Evolutionary conservation across 2,329 filamentous ascomycete species (phyloP), one percentile per base, ranked within the genome.

Genomic region (Alternaria rosae): DNA sequence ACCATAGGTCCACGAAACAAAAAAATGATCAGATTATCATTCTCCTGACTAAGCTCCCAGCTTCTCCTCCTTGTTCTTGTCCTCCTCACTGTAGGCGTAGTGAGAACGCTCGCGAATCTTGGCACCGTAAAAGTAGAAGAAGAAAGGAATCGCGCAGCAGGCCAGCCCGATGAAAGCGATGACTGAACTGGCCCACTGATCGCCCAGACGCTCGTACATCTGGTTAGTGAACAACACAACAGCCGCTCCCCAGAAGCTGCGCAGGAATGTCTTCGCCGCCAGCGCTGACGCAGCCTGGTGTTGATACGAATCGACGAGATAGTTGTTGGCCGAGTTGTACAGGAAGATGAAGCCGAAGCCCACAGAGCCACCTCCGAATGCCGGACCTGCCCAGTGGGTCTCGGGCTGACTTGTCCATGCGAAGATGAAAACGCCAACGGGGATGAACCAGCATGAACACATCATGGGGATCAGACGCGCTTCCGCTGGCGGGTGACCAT

Each of bases 321-420:
- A 82, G 72, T 83, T 83, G 75, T 82, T 82, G 2, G 78, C 78
- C 3, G 90, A 85, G 82, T 93, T 93, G 83, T 93, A 94, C 23
- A 94, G 83, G 83, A 93, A 93, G 78, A 93, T 92, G 82, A 93
- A 92, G 61, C 91, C 91, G 71, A 93, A 93, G 11, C 91, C 91
- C 55, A 94, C 88, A 12, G 77, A 72, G 55, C 77, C 75, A 11
- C 91, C 91, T 55, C 89, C 91, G 62, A 94, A 84, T 9, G 85
- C 85, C 0, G 92, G 92, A 0, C 91, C 92, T 12, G 88, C 84
- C 91, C 91, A 94, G 67, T 84, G 86, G 1, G 94, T 74, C 0
- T 80, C 67, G 2, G 85, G 75, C 77, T 92, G 93, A 0, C 89
- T 92, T 0, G 87, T 87, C 88, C 88, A 91, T 2, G 87, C 88